These are phyloP conservation scores for Aspergillus ochraceus DNA, from an alignment of 2,329 filamentous ascomycete genomes.

Conservation along the genomic window DNA sequence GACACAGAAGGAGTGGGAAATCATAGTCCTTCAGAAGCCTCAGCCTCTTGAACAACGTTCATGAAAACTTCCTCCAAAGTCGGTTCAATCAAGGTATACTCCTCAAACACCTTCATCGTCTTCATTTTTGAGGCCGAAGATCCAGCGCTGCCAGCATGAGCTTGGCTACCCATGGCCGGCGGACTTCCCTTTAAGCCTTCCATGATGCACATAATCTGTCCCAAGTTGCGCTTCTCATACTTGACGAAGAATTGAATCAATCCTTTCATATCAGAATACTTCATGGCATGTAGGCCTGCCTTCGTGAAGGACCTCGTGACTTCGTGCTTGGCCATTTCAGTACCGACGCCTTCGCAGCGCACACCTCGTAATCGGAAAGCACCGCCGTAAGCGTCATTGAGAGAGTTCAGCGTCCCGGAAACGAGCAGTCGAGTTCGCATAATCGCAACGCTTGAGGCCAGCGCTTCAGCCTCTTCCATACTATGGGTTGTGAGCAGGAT, in stretches of 20 bases:
- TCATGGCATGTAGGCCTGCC: neutral
- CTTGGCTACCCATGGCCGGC: too few species aligned
- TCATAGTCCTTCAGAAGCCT: neutral
- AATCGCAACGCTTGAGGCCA: conserved; percentile 36
- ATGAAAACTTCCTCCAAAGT: neutral
- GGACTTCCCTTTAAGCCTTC: neutral
- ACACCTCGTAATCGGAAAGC: neutral
- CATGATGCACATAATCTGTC: neutral
- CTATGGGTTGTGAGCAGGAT: conserved; percentile 39
- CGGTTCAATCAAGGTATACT: neutral
- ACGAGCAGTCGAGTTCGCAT: conserved; percentile 33
- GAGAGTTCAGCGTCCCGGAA: neutral
- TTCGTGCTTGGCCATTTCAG: neutral
- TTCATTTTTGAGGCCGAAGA: neutral
- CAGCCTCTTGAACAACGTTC: neutral
- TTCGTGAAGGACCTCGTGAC: neutral
- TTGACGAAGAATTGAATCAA: conserved; percentile 1
- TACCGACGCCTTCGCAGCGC: neutral
- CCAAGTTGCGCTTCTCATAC: neutral
- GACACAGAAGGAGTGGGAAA: too few species aligned
- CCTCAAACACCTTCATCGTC: neutral
- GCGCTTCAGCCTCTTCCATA: conserved; percentile 40
- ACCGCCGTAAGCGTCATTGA: neutral
- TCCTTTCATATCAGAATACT: conserved; percentile 1
- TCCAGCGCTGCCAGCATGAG: neutral